These are phyloP conservation scores for Hygrocybe punicea DNA, from an alignment of 768 basidiomycete genomes.

Conservation along the genomic window DNA sequence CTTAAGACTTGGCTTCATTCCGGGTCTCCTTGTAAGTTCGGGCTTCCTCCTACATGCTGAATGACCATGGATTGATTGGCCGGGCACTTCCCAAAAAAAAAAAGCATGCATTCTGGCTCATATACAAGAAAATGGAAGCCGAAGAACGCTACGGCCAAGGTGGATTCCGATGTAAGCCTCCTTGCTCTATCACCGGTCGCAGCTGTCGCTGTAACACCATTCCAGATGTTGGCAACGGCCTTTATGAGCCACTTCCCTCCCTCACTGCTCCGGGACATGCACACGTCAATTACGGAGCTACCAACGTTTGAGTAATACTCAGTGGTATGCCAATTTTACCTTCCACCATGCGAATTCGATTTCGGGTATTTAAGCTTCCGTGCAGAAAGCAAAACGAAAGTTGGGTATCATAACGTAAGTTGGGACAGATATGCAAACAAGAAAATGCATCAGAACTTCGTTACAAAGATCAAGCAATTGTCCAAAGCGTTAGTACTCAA, in stretches of 20 bases:
- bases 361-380: no score
- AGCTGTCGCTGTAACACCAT: not conserved
- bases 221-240: slow-evolving; percentile 3
- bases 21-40: slow-evolving; percentile 47
- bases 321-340: not conserved
- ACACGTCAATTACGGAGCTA: slow-evolving; percentile 1
- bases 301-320: not conserved
- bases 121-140: slow-evolving; percentile 86
- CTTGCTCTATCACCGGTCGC: not conserved
- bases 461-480: not conserved
- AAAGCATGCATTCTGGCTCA: slow-evolving; percentile 81
- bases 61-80: not conserved
- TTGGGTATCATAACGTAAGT: no score
- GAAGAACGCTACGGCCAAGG: slow-evolving; percentile 77
- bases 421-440: no score
- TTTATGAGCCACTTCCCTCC: not conserved
- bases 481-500: not conserved
- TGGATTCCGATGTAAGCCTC: slow-evolving; percentile 62
- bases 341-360: no score
- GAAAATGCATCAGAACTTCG: not conserved
- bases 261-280: not conserved
- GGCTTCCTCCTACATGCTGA: no score
- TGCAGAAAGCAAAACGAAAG: no score
- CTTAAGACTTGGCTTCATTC: slow-evolving; percentile 65
- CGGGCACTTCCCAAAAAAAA: not conserved